Percentiles rank a stretch among this genome's conserved stretches.
Evolutionary conservation across 805 yeast genomes (phyloP).

Genomic region (Schwanniomyces vanrijiae): DNA sequence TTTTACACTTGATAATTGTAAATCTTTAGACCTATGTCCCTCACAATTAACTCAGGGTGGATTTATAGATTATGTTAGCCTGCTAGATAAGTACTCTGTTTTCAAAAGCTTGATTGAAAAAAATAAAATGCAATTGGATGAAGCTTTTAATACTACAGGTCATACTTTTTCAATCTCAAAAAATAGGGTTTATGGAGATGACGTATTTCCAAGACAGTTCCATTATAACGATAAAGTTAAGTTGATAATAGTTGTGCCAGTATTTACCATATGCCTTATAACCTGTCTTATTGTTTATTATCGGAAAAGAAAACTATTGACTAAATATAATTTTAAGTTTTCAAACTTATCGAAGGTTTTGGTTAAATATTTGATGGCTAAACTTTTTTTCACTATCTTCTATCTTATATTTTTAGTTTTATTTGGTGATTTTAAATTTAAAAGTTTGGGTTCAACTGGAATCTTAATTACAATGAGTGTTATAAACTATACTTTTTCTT

Average conservation of each 20-base stretch:
- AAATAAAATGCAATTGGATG: not conserved
- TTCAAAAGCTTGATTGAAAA: not conserved
- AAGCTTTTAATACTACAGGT: not conserved
- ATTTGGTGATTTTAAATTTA: not conserved
- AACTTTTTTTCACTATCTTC: not conserved
- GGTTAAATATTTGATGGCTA: not conserved
- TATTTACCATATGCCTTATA: not conserved
- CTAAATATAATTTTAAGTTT: not conserved
- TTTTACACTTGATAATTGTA: not conserved
- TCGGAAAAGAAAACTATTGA: not conserved
- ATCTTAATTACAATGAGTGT: not conserved
- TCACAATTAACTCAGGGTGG: not conserved
- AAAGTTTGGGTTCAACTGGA: not conserved
- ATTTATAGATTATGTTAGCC: not conserved
- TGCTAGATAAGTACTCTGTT: not conserved
- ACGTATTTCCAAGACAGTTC: not conserved
- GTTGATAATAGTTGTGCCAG: not conserved
- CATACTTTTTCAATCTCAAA: not conserved
- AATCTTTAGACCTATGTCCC: not conserved
- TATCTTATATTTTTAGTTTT: not conserved
- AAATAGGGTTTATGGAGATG: not conserved
- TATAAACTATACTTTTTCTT: not conserved
- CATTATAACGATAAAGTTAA: not conserved
- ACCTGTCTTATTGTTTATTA: not conserved
- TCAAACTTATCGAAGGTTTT: not conserved